These are phyloP conservation scores for Amauroascus verrucosus DNA, from an alignment of 2,329 filamentous ascomycete genomes.

Conservation along the genomic window DNA sequence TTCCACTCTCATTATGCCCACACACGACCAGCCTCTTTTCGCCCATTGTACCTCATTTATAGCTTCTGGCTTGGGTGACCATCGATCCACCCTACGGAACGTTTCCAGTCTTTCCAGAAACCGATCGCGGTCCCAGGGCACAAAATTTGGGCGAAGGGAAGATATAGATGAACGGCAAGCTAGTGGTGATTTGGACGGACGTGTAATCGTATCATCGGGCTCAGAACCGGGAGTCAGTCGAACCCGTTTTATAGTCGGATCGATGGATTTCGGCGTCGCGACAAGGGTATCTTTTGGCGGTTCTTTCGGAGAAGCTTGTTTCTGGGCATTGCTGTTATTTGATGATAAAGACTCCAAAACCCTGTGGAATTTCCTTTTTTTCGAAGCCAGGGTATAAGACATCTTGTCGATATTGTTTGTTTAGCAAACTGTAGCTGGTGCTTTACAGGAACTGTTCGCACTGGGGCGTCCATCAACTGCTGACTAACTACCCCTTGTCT, in stretches of 20 bases:
- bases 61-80: slow-evolving; percentile 80
- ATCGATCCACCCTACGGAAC: slow-evolving; percentile 82
- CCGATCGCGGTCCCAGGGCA: slow-evolving; percentile 72
- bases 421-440: too few relatives aligned
- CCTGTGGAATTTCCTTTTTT: slow-evolving; percentile 41
- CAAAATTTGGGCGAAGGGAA: slow-evolving; percentile 55
- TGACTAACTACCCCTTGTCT: too few relatives aligned
- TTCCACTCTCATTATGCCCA: slow-evolving; percentile 69
- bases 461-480: too few relatives aligned
- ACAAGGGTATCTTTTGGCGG: background rate
- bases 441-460: too few relatives aligned
- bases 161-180: slow-evolving; percentile 25
- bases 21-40: slow-evolving; percentile 82
- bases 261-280: background rate
- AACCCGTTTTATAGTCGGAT: slow-evolving; percentile 17
- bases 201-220: slow-evolving; percentile 7
- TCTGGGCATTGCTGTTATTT: slow-evolving; percentile 5
- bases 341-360: slow-evolving; percentile 38
- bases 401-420: slow-evolving; percentile 19
- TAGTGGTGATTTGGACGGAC: slow-evolving; percentile 16
- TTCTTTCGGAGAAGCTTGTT: slow-evolving; percentile 5
- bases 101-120: slow-evolving; percentile 74
- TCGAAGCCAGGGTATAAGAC: slow-evolving; percentile 38
- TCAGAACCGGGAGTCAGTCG: slow-evolving; percentile 12
- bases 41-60: slow-evolving; percentile 92